Evolutionary conservation across 495 filamentous ascomycete species (phyloP).

Genomic region (Clohesyomyces aquaticus): DNA sequence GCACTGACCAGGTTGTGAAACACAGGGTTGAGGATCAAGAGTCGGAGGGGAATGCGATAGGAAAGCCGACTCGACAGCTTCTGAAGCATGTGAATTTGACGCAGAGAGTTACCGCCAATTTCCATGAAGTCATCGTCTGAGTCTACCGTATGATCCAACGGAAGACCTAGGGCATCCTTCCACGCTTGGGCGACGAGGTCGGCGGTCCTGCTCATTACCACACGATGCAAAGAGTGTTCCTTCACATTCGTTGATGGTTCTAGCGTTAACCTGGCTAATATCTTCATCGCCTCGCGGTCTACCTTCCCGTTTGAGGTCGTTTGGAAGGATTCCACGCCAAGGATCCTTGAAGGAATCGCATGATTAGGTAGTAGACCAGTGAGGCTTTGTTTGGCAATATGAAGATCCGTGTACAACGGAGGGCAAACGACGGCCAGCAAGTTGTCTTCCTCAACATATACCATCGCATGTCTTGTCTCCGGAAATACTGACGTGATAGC

Average conservation of each 20-base stretch:
- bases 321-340: background rate
- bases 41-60: background rate
- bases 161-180: background rate
- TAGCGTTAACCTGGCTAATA: background rate
- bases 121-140: background rate
- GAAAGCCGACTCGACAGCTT: background rate
- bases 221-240: background rate
- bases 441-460: too few species aligned
- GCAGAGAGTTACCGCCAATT: background rate
- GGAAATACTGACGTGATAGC: too few species aligned
- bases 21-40: background rate
- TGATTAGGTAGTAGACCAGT: too few species aligned
- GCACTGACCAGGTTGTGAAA: background rate
- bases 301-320: background rate
- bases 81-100: background rate
- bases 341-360: background rate
- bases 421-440: too few species aligned
- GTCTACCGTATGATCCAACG: background rate
- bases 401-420: too few species aligned
- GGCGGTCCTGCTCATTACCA: background rate
- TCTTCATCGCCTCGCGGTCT: background rate
- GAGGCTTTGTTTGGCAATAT: too few species aligned
- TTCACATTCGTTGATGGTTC: background rate
- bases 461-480: too few species aligned
- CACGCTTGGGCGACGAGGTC: background rate